phyloP scores from a whole-genome alignment of 306 rosid genomes.

The Sicyos baderoa region DNA sequence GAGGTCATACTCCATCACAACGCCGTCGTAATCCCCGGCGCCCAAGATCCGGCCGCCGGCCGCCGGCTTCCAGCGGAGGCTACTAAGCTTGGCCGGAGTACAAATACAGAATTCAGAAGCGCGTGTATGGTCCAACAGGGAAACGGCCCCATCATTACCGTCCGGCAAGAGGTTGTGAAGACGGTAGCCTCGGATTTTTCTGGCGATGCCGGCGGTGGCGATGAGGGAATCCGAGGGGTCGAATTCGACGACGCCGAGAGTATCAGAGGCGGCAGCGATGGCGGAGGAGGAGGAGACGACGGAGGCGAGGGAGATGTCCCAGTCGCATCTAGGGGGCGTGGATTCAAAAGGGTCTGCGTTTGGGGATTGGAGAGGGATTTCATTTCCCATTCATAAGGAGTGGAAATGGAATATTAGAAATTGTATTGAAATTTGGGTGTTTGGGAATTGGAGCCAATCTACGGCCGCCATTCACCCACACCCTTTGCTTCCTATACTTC shows the following conservation, averaged over 20 bases:
- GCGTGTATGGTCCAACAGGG: conserved; percentile 30
- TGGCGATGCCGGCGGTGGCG: conserved; percentile 53
- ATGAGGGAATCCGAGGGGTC: conserved; percentile 36
- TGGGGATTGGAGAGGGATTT: conserved; percentile 20
- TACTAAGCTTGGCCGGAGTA: conserved; percentile 59
- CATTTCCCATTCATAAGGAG: conserved; percentile 46
- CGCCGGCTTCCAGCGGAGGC: conserved; percentile 50
- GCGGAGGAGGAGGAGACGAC: conserved; percentile 29
- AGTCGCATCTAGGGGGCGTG: conserved; percentile 23
- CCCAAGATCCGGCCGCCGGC: conserved; percentile 33
- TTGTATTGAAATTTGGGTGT: conserved; percentile 17
- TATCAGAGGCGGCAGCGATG: conserved; percentile 24
- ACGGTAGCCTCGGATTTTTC: conserved; percentile 40
- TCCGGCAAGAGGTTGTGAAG: conserved; percentile 21
- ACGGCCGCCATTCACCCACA: conserved; percentile 24
- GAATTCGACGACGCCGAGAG: conserved; percentile 44
- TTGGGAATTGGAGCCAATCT: conserved; percentile 21
- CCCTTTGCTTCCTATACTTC: too few relatives aligned
- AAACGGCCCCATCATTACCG: neutral
- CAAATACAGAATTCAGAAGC: conserved; percentile 40
- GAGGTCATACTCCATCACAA: conserved; percentile 50
- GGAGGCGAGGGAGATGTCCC: conserved; percentile 39
- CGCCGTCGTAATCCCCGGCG: conserved; percentile 60
- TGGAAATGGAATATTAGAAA: conserved; percentile 8
- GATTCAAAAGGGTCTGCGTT: neutral